phyloP scores from a whole-genome alignment of 2,329 filamentous ascomycete genomes.

The Colletotrichum noveboracense region DNA sequence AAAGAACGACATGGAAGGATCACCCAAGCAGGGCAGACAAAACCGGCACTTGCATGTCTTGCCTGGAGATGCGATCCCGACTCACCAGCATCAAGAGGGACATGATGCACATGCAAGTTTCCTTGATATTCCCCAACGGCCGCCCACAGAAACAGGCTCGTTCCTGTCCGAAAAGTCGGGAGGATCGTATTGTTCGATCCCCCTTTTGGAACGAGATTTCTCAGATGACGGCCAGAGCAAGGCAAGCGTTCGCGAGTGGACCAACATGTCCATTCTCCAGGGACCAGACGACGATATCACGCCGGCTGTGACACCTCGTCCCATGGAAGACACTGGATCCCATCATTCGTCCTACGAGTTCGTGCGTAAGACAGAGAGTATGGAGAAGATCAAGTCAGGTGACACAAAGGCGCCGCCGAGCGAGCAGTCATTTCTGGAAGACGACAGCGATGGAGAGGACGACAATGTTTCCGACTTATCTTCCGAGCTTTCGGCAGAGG shows the following conservation, averaged over 20 bases:
- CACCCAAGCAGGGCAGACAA: conserved; percentile 42
- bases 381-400: conserved; percentile 47
- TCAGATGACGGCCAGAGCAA: conserved; percentile 55
- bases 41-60: conserved; percentile 52
- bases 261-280: conserved; percentile 58
- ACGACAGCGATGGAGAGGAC: conserved; percentile 49
- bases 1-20: conserved; percentile 25
- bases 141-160: conserved; percentile 45
- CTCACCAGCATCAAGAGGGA: conserved; percentile 25
- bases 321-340: conserved; percentile 8
- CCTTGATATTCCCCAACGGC: conserved; percentile 28
- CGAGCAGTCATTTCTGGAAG: conserved; percentile 51
- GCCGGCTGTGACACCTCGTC: conserved; percentile 7
- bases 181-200: conserved; percentile 78
- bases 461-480: conserved; percentile 64
- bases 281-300: conserved; percentile 46
- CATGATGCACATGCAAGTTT: conserved; percentile 25
- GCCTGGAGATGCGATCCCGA: conserved; percentile 36
- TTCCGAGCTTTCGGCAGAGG: conserved; percentile 65
- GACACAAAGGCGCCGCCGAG: conserved; percentile 33
- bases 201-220: conserved; percentile 73
- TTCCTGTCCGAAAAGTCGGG: conserved; percentile 67
- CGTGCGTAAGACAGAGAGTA: conserved; percentile 57
- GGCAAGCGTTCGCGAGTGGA: conserved; percentile 53
- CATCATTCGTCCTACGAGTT: conserved; percentile 54